Conservation (phyloP, 495 filamentous ascomycete species). For the Amorphotheca resinae region DNA sequence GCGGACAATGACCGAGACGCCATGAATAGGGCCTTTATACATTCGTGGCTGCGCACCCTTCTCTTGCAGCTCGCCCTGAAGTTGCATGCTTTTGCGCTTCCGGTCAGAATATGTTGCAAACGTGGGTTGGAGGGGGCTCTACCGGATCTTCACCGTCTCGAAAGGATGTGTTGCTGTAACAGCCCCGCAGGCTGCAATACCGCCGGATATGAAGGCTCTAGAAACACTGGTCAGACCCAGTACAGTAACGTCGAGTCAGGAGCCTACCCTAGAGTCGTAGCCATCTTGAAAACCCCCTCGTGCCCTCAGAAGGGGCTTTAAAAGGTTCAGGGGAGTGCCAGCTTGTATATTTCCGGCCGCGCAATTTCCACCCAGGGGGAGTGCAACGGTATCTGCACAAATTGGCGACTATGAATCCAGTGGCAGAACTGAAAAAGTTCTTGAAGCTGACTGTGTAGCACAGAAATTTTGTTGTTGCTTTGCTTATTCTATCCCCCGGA, state of each 20-base stretch:
- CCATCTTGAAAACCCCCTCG: constrained; percentile 16
- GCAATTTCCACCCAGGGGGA: too few species aligned
- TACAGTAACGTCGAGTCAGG: neutral
- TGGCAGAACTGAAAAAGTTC: too few species aligned
- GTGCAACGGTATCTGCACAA: too few species aligned
- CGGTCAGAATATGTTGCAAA: constrained; percentile 5
- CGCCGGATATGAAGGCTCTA: constrained; percentile 79
- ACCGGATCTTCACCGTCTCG: constrained; percentile 99
- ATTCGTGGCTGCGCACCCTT: constrained; percentile 72
- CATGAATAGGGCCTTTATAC: constrained; percentile 89
- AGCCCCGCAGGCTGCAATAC: constrained; percentile 91
- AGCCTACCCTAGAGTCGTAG: constrained; percentile 21
- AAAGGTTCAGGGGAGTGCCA: constrained; percentile 8
- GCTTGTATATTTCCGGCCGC: too few species aligned
- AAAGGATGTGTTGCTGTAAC: constrained; percentile 97
- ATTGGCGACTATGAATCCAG: too few species aligned
- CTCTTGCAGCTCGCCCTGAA: constrained; percentile 89
- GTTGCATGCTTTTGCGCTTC: constrained; percentile 54
- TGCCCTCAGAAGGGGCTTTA: constrained; percentile 11
- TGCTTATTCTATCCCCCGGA: too few species aligned
- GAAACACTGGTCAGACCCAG: neutral
- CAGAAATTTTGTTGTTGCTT: too few species aligned
- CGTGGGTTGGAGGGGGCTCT: constrained; percentile 11
- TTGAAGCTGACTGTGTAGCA: too few species aligned
- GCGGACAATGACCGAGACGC: constrained; percentile 75